These are phyloP conservation scores for Tulasnella sp. DNA, from an alignment of 768 basidiomycete genomes.

Conservation along the genomic window DNA sequence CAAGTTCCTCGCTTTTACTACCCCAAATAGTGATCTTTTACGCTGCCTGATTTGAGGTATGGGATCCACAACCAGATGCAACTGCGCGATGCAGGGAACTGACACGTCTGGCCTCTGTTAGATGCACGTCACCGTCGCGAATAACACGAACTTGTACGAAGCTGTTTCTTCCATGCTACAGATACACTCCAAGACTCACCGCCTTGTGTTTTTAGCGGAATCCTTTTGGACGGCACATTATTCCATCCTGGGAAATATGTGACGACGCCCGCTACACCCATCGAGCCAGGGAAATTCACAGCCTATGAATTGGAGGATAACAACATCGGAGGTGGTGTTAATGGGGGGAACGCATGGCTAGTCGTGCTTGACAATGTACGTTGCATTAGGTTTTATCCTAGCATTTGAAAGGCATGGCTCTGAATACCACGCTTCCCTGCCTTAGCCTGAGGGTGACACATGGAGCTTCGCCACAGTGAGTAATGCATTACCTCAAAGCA, in stretches of 20 bases:
- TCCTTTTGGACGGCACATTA: neutral
- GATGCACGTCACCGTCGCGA: neutral
- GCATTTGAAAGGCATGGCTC: neutral
- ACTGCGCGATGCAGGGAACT: neutral
- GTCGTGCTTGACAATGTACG: neutral
- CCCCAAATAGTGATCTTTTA: neutral
- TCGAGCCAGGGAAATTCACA: neutral
- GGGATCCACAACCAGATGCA: neutral
- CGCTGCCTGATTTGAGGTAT: neutral
- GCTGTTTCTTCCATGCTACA: neutral
- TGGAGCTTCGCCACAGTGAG: neutral
- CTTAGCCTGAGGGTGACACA: neutral
- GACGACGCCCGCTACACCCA: neutral
- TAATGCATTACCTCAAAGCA: neutral
- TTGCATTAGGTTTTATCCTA: neutral
- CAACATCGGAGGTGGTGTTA: neutral
- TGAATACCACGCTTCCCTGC: neutral
- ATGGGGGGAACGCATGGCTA: neutral
- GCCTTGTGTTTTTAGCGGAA: too few species aligned
- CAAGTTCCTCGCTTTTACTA: neutral
- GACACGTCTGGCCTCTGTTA: neutral
- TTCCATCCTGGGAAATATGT: neutral
- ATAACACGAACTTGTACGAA: neutral
- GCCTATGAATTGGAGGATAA: neutral
- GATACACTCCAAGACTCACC: neutral